Conservation (phyloP, 352 stramenopile species). For the Aphanomyces cochlioides region DNA sequence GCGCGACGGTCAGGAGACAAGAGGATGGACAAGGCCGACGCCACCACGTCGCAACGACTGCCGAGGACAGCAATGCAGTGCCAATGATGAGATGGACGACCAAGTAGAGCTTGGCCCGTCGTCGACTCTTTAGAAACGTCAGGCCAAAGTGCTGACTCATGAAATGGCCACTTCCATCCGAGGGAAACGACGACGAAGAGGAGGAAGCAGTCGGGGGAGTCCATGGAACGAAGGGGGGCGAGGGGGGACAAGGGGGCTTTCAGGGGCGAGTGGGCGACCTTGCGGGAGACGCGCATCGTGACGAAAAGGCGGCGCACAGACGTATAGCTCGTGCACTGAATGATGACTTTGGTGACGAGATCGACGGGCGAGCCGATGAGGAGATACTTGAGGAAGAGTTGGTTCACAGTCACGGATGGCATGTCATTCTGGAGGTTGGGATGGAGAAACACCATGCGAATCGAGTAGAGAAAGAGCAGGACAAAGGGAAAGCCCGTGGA, state of each 20-base stretch:
- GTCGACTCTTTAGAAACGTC: too few species aligned
- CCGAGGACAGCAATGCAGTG: too few species aligned
- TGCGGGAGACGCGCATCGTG: background rate
- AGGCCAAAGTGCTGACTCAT: too few species aligned
- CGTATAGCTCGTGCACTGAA: conserved; percentile 10
- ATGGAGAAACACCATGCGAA: background rate
- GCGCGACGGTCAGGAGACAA: background rate
- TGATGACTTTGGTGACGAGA: conserved; percentile 14
- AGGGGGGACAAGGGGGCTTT: too few species aligned
- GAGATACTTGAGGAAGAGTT: conserved; percentile 8
- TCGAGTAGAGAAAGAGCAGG: background rate
- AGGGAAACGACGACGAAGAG: too few species aligned
- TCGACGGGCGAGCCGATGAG: conserved; percentile 9
- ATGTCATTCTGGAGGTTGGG: background rate
- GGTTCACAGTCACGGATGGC: background rate
- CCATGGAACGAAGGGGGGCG: too few species aligned
- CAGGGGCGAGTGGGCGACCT: too few species aligned
- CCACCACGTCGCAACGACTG: conserved; percentile 8
- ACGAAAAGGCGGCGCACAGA: background rate
- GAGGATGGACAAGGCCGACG: background rate
- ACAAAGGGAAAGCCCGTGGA: conserved; percentile 6
- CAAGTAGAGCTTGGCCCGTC: too few species aligned
- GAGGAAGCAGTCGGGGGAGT: too few species aligned
- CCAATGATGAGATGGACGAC: too few species aligned
- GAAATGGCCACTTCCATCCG: too few species aligned